Conservation (phyloP, 352 stramenopile genomes). For the Pythium dissotocum region DNA sequence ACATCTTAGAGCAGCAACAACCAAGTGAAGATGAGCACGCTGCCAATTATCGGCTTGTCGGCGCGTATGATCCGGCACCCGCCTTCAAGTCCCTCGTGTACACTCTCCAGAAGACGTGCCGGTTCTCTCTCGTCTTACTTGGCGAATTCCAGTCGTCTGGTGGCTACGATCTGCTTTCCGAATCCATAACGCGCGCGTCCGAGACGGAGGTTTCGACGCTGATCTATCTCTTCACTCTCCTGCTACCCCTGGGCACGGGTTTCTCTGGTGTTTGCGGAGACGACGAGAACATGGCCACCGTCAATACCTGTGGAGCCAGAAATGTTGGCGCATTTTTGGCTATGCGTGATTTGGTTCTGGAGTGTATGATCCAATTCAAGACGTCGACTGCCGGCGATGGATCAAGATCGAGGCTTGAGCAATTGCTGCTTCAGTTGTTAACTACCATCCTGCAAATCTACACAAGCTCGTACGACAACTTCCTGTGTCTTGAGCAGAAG, state of each 20-base stretch:
- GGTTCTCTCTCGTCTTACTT: slow-evolving; percentile 59
- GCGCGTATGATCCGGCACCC: slow-evolving; percentile 47
- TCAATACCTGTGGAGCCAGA: slow-evolving; percentile 48
- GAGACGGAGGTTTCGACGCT: slow-evolving; percentile 46
- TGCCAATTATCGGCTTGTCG: slow-evolving; percentile 34
- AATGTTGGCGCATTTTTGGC: slow-evolving; percentile 65
- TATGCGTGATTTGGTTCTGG: slow-evolving; percentile 67
- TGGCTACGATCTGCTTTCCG: slow-evolving; percentile 57
- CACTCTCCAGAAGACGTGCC: slow-evolving; percentile 62
- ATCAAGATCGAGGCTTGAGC: slow-evolving; percentile 33
- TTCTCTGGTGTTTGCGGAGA: slow-evolving; percentile 39
- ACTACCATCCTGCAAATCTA: slow-evolving; percentile 73
- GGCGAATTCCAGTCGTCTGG: slow-evolving; percentile 66
- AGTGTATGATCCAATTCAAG: slow-evolving; percentile 41
- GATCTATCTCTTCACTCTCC: slow-evolving; percentile 50
- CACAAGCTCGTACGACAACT: slow-evolving; percentile 72
- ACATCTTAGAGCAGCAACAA: background rate
- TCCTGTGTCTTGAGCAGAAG: slow-evolving; percentile 67
- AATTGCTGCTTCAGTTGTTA: slow-evolving; percentile 59
- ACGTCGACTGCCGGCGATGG: background rate
- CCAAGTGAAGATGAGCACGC: slow-evolving; percentile 6
- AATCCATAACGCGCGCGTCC: slow-evolving; percentile 39
- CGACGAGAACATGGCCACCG: slow-evolving; percentile 41
- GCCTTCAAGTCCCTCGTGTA: slow-evolving; percentile 59
- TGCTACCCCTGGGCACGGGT: slow-evolving; percentile 61